Percentiles rank a stretch among this genome's conserved stretches.
phyloP scores from a whole-genome alignment of 208 protist species.

The Crithidia fasciculata region DNA sequence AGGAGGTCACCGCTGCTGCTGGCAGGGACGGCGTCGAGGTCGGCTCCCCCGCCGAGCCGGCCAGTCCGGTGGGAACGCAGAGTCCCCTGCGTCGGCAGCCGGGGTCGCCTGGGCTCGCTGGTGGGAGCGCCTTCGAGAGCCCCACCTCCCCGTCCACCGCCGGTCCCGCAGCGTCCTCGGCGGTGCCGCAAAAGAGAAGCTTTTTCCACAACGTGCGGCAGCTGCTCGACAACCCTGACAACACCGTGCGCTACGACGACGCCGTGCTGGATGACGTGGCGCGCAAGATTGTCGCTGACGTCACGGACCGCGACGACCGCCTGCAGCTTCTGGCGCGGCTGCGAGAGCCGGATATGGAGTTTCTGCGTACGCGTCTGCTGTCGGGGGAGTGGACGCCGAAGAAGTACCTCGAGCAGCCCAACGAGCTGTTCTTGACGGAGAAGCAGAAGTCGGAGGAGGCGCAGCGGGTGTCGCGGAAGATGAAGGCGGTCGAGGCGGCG shows the following conservation, averaged over 20 bases:
- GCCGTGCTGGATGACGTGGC: constrained; percentile 54
- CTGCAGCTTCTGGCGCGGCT: constrained; percentile 89
- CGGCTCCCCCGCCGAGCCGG: constrained; percentile 17
- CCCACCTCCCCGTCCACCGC: constrained; percentile 14
- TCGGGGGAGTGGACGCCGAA: constrained; percentile 85
- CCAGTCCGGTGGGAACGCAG: constrained; percentile 24
- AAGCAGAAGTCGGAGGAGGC: constrained; percentile 89
- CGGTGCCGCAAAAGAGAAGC: constrained; percentile 13
- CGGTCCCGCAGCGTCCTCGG: neutral
- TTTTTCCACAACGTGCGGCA: constrained; percentile 58
- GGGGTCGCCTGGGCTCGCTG: constrained; percentile 1
- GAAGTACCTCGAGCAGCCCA: constrained; percentile 90
- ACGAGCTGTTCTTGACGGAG: constrained; percentile 94
- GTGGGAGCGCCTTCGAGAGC: constrained; percentile 20
- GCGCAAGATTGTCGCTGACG: constrained; percentile 43
- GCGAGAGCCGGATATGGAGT: constrained; percentile 60
- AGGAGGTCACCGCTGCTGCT: constrained; percentile 20
- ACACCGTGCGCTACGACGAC: constrained; percentile 36
- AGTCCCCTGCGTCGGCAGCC: constrained; percentile 13
- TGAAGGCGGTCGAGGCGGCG: constrained; percentile 87
- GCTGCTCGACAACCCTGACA: constrained; percentile 62
- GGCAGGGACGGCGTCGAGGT: constrained; percentile 10
- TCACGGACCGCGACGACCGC: constrained; percentile 84
- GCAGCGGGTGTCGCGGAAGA: constrained; percentile 81
- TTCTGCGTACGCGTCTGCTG: constrained; percentile 92